A percentile compares a stretch with the other conserved stretches of the same genome.
Evolutionary conservation across 2,329 filamentous ascomycete species (phyloP).

Genomic region (Cyclaneusma minus): DNA sequence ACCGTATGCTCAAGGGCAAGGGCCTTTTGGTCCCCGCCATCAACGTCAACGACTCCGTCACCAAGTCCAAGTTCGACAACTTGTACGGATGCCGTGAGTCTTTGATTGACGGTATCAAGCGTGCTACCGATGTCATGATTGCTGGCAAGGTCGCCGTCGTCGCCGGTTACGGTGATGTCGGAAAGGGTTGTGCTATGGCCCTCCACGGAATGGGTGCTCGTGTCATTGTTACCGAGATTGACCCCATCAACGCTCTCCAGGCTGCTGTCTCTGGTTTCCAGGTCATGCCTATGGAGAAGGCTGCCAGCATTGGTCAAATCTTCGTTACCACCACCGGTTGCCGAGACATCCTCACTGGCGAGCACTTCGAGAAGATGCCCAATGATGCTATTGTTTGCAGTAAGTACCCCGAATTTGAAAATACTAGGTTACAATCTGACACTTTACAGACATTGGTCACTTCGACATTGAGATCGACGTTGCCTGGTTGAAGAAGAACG

Average conservation of each 20-base stretch:
- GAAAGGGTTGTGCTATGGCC: slow-evolving; percentile 94
- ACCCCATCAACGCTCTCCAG: slow-evolving; percentile 99
- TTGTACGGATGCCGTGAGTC: slow-evolving; percentile 98
- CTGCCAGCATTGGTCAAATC: slow-evolving; percentile 78
- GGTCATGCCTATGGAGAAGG: slow-evolving; percentile 97
- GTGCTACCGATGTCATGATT: slow-evolving; percentile 99
- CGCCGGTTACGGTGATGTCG: slow-evolving; percentile 96
- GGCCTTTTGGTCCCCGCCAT: slow-evolving; percentile 85
- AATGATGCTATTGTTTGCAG: slow-evolving; percentile 99
- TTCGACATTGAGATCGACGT: slow-evolving; percentile 99
- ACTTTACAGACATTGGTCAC: slow-evolving; percentile 71
- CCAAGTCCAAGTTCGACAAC: slow-evolving; percentile 99
- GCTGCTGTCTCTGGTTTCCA: slow-evolving; percentile 94
- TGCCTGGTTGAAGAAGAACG: slow-evolving; percentile 97
- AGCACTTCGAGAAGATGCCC: slow-evolving; percentile 88
- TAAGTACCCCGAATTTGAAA: slow-evolving; percentile 26
- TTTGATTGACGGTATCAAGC: slow-evolving; percentile 98
- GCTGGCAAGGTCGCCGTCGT: slow-evolving; percentile 97
- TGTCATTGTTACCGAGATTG: slow-evolving; percentile 90
- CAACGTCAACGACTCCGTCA: slow-evolving; percentile 99
- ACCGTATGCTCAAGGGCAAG: slow-evolving; percentile 89
- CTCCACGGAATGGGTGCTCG: slow-evolving; percentile 95
- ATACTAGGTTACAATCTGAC: slow-evolving; percentile 6
- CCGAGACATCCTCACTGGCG: slow-evolving; percentile 87
- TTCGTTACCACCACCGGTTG: slow-evolving; percentile 98